Evolutionary conservation across 192 early-diverging fungal genomes (phyloP).

Genomic region (Coemansia sp.): DNA sequence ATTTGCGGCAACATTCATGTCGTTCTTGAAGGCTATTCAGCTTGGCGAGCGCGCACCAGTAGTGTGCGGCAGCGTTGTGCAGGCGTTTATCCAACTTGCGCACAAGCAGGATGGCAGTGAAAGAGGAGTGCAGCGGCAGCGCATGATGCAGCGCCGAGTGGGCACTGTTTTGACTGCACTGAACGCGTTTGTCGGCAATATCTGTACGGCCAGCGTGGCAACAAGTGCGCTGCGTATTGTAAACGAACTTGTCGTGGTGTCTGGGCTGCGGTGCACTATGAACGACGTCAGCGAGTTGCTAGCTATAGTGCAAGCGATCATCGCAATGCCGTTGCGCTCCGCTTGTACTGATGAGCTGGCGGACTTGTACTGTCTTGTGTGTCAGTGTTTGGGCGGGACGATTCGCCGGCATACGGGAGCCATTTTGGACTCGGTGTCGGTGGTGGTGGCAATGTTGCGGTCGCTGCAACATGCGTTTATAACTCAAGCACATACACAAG

Average conservation of each 20-base stretch:
- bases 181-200: constrained; percentile 10
- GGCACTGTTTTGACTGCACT: constrained; percentile 25
- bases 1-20: constrained; percentile 21
- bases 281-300: constrained; percentile 31
- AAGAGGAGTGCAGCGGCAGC: constrained; percentile 17
- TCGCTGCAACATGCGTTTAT: constrained; percentile 47
- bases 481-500: constrained; percentile 15
- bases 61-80: constrained; percentile 16
- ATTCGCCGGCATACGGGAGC: constrained; percentile 29
- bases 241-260: constrained; percentile 28
- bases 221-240: constrained; percentile 13
- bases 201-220: background rate
- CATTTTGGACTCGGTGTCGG: constrained; percentile 28
- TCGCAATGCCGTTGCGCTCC: constrained; percentile 17
- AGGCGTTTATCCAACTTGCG: constrained; percentile 25
- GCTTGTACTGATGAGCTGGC: background rate
- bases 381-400: constrained; percentile 22
- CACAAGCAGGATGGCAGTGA: constrained; percentile 15
- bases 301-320: constrained; percentile 14
- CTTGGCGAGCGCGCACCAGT: background rate
- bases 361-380: constrained; percentile 22
- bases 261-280: constrained; percentile 33
- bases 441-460: constrained; percentile 21
- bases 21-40: constrained; percentile 15
- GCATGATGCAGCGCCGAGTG: constrained; percentile 27